phyloP scores from a whole-genome alignment of 225 moss, liverwort and hornwort species.

The Asterella californica region DNA sequence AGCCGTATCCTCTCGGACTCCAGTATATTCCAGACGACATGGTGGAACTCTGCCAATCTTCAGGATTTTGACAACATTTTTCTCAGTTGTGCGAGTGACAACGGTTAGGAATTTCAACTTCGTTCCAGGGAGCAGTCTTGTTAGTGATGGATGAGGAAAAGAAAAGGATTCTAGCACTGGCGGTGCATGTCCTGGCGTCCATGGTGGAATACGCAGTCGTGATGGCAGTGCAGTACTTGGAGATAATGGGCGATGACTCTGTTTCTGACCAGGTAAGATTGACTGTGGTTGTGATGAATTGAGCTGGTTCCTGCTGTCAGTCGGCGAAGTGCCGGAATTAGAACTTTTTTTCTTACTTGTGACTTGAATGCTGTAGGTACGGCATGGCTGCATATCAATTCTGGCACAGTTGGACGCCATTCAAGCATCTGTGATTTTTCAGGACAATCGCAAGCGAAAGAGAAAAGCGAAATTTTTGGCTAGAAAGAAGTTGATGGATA shows the following conservation, averaged over 20 bases:
- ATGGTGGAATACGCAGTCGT: slow-evolving; percentile 44
- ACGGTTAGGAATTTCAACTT: too few species aligned
- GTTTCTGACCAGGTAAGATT: slow-evolving; percentile 34
- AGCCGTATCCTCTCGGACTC: not conserved
- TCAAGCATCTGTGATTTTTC: slow-evolving; percentile 39
- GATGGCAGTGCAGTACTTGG: slow-evolving; percentile 42
- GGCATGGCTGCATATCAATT: slow-evolving; percentile 28
- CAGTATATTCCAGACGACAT: not conserved
- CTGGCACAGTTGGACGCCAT: slow-evolving; percentile 35
- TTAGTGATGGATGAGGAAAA: slow-evolving; percentile 30
- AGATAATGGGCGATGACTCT: slow-evolving; percentile 35
- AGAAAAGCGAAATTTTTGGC: slow-evolving; percentile 19
- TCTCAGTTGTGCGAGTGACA: not conserved
- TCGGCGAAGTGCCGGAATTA: not conserved
- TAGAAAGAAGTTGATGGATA: slow-evolving; percentile 4
- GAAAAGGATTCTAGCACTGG: slow-evolving; percentile 28
- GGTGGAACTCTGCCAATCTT: not conserved
- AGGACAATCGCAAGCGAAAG: slow-evolving; percentile 26
- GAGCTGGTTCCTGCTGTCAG: not conserved
- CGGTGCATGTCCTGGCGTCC: slow-evolving; percentile 31
- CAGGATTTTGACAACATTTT: not conserved
- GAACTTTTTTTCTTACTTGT: not conserved
- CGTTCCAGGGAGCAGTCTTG: not conserved
- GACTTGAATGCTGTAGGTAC: slow-evolving; percentile 20
- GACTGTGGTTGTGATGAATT: not conserved